Evolutionary conservation across 78 protist genomes (phyloP).

Genomic region (Capsaspora owczarzaki): DNA sequence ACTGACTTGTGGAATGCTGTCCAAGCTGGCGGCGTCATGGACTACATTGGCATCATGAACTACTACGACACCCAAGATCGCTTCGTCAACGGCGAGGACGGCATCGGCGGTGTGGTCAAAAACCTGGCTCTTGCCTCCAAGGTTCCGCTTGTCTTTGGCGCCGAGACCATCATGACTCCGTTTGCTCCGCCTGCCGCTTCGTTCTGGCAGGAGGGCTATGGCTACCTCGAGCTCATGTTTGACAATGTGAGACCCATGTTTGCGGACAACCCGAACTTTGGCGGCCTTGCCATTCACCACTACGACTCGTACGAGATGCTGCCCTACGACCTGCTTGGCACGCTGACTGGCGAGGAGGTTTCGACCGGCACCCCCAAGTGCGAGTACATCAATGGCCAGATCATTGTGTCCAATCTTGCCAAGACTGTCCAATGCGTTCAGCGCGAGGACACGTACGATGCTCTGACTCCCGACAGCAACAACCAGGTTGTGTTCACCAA

Average conservation of each 20-base stretch:
- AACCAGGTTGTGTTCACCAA: no score
- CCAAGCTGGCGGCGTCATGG: not conserved
- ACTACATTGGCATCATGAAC: not conserved
- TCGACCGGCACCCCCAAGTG: no score
- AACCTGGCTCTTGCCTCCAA: not conserved
- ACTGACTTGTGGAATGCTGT: not conserved
- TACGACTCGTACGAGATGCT: not conserved
- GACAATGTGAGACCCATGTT: no score
- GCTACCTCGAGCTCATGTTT: not conserved
- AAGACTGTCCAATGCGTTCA: no score
- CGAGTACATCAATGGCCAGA: no score
- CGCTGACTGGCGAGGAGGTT: no score
- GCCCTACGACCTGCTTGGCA: no score
- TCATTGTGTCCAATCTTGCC: no score
- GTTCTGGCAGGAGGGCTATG: not conserved
- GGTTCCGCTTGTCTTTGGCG: not conserved
- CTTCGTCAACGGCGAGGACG: not conserved
- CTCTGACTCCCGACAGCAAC: no score
- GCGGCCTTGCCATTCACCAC: conserved; percentile 1
- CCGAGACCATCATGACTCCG: not conserved
- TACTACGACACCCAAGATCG: not conserved
- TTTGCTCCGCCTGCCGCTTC: not conserved
- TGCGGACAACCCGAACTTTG: not conserved
- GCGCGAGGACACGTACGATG: no score
- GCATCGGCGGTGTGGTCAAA: not conserved